Percentiles rank a stretch among this genome's conserved stretches.
Evolutionary conservation across 495 filamentous ascomycete genomes (phyloP).

Genomic region (Penicillium fimorum): DNA sequence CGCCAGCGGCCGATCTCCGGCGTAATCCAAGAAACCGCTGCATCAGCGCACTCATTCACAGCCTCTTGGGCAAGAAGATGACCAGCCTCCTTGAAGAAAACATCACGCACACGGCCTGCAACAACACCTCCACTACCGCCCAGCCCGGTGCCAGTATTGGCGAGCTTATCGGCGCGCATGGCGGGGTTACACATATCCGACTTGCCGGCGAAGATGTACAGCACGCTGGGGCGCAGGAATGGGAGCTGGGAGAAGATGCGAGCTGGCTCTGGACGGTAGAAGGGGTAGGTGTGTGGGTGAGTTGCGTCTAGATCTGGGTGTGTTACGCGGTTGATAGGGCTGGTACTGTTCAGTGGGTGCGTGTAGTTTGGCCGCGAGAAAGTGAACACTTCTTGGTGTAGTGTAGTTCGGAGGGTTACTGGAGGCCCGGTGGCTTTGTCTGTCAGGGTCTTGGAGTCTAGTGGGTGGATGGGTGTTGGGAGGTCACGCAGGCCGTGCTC

Average conservation of each 20-base stretch:
- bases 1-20: constrained; percentile 63
- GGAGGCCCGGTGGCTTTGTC: constrained; percentile 36
- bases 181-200: constrained; percentile 60
- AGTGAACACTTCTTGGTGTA: constrained; percentile 63
- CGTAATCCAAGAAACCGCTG: constrained; percentile 61
- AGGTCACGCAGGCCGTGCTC: constrained; percentile 63
- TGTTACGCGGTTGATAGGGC: constrained; percentile 41
- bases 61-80: constrained; percentile 86
- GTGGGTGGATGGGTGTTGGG: constrained; percentile 58
- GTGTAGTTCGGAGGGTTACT: constrained; percentile 58
- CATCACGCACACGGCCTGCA: constrained; percentile 67
- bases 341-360: constrained; percentile 32
- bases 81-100: constrained; percentile 64
- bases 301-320: constrained; percentile 49
- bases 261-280: constrained; percentile 74
- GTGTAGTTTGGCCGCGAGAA: constrained; percentile 56
- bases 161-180: constrained; percentile 45
- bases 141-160: constrained; percentile 45
- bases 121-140: constrained; percentile 51
- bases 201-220: constrained; percentile 75
- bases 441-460: constrained; percentile 17
- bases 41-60: constrained; percentile 61
- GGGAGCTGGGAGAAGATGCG: constrained; percentile 63
- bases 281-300: constrained; percentile 49
- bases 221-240: constrained; percentile 68